These are phyloP conservation scores for Helotiales sp. DNA, from an alignment of 2,329 filamentous ascomycete species.

Conservation along the genomic window DNA sequence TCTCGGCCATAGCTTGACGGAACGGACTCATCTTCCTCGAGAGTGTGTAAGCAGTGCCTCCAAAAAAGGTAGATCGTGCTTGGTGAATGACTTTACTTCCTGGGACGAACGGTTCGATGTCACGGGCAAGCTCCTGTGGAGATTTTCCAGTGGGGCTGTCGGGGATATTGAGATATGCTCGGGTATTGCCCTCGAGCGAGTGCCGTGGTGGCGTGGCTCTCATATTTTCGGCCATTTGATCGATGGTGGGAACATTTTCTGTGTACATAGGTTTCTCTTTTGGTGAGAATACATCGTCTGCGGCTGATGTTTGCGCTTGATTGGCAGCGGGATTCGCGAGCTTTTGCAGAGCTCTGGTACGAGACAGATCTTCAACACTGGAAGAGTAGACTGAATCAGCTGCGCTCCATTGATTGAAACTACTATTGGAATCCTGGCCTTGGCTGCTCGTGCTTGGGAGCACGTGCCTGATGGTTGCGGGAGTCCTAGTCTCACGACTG, in stretches of 20 bases:
- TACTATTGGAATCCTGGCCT: not conserved
- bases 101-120: conserved; percentile 30
- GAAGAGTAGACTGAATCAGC: conserved; percentile 14
- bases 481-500: conserved; percentile 14
- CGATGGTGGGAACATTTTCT: conserved; percentile 14
- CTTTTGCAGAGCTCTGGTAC: conserved; percentile 21
- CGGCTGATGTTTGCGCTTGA: conserved; percentile 20
- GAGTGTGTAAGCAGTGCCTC: conserved; percentile 50
- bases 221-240: not conserved
- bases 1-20: conserved; percentile 45
- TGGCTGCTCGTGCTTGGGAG: conserved; percentile 9
- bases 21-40: conserved; percentile 58
- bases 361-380: conserved; percentile 14
- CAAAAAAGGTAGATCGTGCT: conserved; percentile 51
- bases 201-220: not conserved
- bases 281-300: conserved; percentile 29
- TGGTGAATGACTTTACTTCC: conserved; percentile 38
- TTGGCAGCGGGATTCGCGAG: not conserved
- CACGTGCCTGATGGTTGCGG: conserved; percentile 30
- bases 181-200: conserved; percentile 20
- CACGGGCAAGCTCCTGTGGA: conserved; percentile 31
- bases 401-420: conserved; percentile 13
- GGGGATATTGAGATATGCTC: conserved; percentile 22
- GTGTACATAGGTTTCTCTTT: conserved; percentile 10
- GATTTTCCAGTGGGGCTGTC: conserved; percentile 16